Evolutionary conservation across 108 stramenopile genomes (phyloP).

Genomic region (Cyclostephanos tholiformis): DNA sequence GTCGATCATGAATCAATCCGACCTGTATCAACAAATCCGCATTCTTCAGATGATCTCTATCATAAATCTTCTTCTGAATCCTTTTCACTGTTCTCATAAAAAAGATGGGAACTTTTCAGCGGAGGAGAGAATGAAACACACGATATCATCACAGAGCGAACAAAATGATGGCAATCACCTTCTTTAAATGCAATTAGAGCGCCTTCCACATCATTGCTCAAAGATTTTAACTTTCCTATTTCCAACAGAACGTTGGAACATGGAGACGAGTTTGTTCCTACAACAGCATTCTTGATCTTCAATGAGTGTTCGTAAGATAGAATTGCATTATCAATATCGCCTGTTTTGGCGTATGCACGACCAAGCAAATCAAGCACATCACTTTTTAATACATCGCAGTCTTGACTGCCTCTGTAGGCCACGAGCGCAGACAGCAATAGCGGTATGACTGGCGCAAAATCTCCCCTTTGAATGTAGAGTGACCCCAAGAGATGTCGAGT

Average conservation of each 20-base stretch:
- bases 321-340: constrained; percentile 32
- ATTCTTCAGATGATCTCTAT: constrained; percentile 47
- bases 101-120: too few species aligned
- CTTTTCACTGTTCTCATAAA: constrained; percentile 25
- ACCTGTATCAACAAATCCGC: constrained; percentile 56
- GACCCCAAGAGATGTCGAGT: constrained; percentile 52
- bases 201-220: constrained; percentile 33
- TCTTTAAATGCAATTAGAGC: constrained; percentile 55
- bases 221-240: constrained; percentile 49
- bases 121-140: not conserved
- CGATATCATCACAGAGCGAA: not conserved
- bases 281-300: constrained; percentile 32
- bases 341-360: constrained; percentile 19
- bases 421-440: constrained; percentile 46
- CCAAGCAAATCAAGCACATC: constrained; percentile 55
- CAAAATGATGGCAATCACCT: constrained; percentile 12
- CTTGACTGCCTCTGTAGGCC: constrained; percentile 36
- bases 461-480: constrained; percentile 33
- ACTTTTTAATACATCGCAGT: constrained; percentile 41
- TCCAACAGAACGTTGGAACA: constrained; percentile 47
- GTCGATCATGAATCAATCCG: constrained; percentile 42
- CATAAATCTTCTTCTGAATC: constrained; percentile 47
- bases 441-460: constrained; percentile 32
- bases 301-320: constrained; percentile 43
- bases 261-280: constrained; percentile 32